A percentile compares a stretch with the other conserved stretches of the same genome.
Conservation (phyloP, 169 alveolate species). For the Cryptosporidium baileyi region DNA sequence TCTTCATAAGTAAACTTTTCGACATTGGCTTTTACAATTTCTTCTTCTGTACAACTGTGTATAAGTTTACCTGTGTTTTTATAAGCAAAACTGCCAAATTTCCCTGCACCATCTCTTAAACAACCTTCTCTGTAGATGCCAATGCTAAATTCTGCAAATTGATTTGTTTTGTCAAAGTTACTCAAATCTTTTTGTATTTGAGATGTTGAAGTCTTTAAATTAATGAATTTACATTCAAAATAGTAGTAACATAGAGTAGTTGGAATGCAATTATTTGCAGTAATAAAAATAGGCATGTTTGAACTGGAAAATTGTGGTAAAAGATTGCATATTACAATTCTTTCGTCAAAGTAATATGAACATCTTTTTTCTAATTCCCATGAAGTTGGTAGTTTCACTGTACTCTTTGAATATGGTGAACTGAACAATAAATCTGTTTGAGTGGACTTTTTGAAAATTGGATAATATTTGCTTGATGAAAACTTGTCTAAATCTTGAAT, state of each 20-base stretch:
- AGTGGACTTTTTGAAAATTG: constrained; percentile 2
- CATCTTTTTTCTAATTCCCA: background rate
- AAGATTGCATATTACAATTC: background rate
- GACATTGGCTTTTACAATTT: background rate
- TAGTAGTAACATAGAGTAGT: constrained; percentile 2
- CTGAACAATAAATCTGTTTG: constrained; percentile 6
- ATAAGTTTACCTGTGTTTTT: constrained; percentile 63
- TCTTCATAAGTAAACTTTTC: constrained; percentile 70
- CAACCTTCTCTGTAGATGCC: constrained; percentile 73
- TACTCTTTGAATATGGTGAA: background rate
- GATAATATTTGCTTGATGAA: background rate
- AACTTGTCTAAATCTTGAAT: background rate
- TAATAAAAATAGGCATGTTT: background rate
- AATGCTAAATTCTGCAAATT: background rate
- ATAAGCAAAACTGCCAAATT: constrained; percentile 72
- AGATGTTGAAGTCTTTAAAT: too few relatives aligned
- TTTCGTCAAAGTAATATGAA: background rate
- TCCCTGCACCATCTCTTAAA: constrained; percentile 42
- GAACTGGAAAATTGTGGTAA: background rate
- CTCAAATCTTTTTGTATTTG: too few relatives aligned
- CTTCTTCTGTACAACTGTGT: background rate
- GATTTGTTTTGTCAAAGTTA: too few relatives aligned
- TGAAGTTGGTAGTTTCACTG: constrained; percentile 12
- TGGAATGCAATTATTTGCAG: constrained; percentile 21
- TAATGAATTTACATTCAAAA: constrained; percentile 7